Conservation (phyloP, 208 protist genomes). For the Crithidia acanthocephali region DNA sequence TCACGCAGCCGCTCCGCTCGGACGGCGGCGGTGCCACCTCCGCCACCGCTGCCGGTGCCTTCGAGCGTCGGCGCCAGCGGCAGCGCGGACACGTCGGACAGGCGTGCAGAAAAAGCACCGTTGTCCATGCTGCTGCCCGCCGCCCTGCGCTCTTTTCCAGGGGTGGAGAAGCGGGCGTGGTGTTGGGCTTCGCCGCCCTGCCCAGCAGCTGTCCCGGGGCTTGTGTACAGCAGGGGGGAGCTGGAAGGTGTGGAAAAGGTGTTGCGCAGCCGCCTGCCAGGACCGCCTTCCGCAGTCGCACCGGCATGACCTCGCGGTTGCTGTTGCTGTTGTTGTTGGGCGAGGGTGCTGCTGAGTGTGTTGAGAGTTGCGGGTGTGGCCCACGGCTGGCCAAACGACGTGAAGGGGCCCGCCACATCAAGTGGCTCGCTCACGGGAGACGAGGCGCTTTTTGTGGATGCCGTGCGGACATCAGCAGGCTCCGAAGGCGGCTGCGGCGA, state of each 20-base stretch:
- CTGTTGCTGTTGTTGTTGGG: constrained; percentile 1
- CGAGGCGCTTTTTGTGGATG: neutral
- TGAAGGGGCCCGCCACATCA: neutral
- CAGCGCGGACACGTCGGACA: neutral
- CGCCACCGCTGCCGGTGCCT: neutral
- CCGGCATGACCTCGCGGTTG: neutral
- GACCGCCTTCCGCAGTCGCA: neutral
- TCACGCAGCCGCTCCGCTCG: constrained; percentile 31
- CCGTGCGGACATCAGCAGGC: neutral
- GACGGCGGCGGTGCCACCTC: neutral
- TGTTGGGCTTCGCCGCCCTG: neutral
- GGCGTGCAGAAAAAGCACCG: neutral
- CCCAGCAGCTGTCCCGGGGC: no score
- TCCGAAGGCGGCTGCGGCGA: neutral
- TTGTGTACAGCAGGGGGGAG: no score
- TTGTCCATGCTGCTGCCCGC: neutral
- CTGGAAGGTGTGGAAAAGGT: no score
- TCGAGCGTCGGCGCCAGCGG: neutral
- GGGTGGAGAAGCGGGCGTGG: no score
- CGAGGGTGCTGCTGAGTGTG: constrained; percentile 6
- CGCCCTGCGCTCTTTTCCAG: no score
- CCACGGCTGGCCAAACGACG: constrained; percentile 22
- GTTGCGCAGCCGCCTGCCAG: no score
- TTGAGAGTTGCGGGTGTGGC: constrained; percentile 22
- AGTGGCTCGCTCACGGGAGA: neutral